Evolutionary conservation across 208 protist genomes (phyloP), one percentile per base, ranked within the genome.

Genomic region (Wallacemonas rigidus): DNA sequence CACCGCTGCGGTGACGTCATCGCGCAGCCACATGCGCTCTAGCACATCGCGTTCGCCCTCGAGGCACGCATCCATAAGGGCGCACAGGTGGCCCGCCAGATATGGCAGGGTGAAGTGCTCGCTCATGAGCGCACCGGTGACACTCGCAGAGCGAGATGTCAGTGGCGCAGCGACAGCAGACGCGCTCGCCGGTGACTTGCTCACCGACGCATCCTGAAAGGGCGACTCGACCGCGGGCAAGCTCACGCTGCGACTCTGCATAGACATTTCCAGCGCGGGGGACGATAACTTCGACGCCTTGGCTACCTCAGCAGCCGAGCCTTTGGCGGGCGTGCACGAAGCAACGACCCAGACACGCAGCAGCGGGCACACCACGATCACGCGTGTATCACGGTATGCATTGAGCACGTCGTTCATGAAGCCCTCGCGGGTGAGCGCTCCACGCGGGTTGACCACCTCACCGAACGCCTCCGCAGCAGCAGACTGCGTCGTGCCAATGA

Each of bases 1-100:
- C 51, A 92, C 58, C 47, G 76, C 69, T 7, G 75, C 77, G 55
- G 67, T 67, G 60, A 95, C 82, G 43, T 95, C 92, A 36, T 92
- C 89, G 15, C 85, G 80, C 51, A 97, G 75, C 88, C 92, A 97
- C 68, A 97, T 69, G 14, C 70, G 62, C 65, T 85, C 82, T 63
- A 93, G 74, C 50, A 95, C 76, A 11, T 73, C 73, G 53, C 75
- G 79, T 70, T 96, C 89, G 11, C 67, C 68, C 38, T 74, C 70
- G 4, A 95, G 53, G 41, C 69, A 84, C 44, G 85, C 62, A 67
- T 90, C 82, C 75, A 96, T 80, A 40, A 95, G 69, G 0, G 63
- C 70, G 69, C 72, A 83, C 15, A 94, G 76, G 67, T 91, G 70
- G 55, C 72, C 75, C 0, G 86, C 81, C 50, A 96, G 69, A 54